These are phyloP conservation scores for Cadophora malorum DNA, from an alignment of 2,329 filamentous ascomycete species.

Conservation along the genomic window DNA sequence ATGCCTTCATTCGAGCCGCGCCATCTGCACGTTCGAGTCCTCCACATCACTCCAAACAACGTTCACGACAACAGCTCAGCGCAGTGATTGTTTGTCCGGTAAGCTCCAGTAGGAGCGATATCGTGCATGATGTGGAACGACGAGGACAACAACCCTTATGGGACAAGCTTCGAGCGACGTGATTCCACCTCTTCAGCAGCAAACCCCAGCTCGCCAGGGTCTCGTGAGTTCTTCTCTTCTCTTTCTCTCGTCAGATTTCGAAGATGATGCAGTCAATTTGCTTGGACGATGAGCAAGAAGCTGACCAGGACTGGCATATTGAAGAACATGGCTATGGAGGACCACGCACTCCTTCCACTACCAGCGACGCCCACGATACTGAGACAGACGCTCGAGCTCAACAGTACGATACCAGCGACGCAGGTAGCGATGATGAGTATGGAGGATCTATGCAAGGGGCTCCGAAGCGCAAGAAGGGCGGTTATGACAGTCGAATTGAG, in stretches of 20 bases:
- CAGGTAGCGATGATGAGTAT: conserved; percentile 58
- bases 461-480: conserved; percentile 76
- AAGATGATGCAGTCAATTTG: conserved; percentile 49
- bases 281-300: conserved; percentile 47
- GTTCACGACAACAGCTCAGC: conserved; percentile 11
- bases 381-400: conserved; percentile 32
- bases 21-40: not conserved
- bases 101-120: conserved; percentile 50
- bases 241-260: conserved; percentile 20
- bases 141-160: conserved; percentile 98
- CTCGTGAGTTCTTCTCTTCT: conserved; percentile 54
- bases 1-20: conserved; percentile 14
- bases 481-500: conserved; percentile 94
- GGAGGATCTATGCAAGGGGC: conserved; percentile 49
- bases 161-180: conserved; percentile 84
- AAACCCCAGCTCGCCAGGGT: conserved; percentile 66
- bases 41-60: conserved; percentile 6
- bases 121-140: conserved; percentile 92
- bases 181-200: conserved; percentile 75
- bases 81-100: conserved; percentile 29
- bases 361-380: conserved; percentile 64
- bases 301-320: conserved; percentile 54
- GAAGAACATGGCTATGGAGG: conserved; percentile 60
- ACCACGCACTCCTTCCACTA: conserved; percentile 60
- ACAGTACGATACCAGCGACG: conserved; percentile 49